Evolutionary conservation across 495 filamentous ascomycete species (phyloP), one percentile per base, ranked within the genome.

Genomic region (Venustampulla echinocandica): DNA sequence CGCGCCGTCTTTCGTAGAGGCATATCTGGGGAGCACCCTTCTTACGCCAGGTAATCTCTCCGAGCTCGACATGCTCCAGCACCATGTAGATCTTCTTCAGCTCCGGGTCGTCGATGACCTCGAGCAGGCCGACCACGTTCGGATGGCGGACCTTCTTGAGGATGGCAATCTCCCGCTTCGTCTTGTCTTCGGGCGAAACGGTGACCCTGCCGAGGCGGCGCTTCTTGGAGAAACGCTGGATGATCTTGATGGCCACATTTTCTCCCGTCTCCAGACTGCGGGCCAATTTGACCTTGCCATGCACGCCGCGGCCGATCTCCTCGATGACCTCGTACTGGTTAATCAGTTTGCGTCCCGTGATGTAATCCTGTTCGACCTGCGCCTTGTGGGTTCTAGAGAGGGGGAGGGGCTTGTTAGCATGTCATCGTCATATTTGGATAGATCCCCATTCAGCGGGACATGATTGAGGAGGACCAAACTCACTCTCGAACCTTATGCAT

Each of bases 51-150:
- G 85, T 70, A 25, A 99, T 86, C 64, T 99, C 93, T 38, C 92
- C 90, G 18, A 86, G 76, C 58, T 95, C 85, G 49, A 96, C 88
- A 62, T 85, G 90, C 61, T 99, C 92, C 32, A 99, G 69, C 17
- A 96, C 87, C 63, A 99, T 86, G 66, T 99, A 97, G 46, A 99
- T 93, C 66, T 99, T 99, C 68, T 92, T 90, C 46, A 83, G 75
- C 53, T 87, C 84, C 1, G 90, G 88, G 61, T 99, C 92, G 57
- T 99, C 92, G 56, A 99, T 97, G 56, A 99, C 89, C 63, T 99
- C 92, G 20, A 96, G 74, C 40, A 99, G 69, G 57, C 84, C 88
- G 49, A 97, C 93, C 32, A 99, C 85, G 53, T 97, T 94, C 13
- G 87, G 82, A 65, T 99, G 92, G 11, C 89, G 81, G 35, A 90